Base-by-base conservation (phyloP, 1,284 basidiomycete genomes). In the Apiotrichum domesticum region DNA sequence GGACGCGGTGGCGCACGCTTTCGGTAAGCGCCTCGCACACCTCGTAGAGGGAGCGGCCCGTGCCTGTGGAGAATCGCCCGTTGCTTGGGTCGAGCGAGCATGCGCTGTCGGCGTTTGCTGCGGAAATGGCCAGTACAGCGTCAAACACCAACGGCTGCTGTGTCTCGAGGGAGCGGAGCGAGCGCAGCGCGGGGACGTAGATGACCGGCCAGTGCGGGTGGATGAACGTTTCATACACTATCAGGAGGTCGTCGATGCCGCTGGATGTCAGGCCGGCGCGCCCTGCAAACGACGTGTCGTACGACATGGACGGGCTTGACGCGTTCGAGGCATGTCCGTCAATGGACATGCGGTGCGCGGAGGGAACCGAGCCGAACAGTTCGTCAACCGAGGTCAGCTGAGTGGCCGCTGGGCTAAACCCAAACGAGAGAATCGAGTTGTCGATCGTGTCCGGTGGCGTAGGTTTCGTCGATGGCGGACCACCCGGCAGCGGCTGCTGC, bases 171-270 rank as follows among this genome's bases (percentile, higher is more conserved):
- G 46, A 44, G 6, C 60, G 54, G 29, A 58, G 46, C 8, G 42
- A 46, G 6, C 49, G 45, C 14, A 62, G 42, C 0, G 57, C 54
- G 3, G 60, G 60, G 4, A 58, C 45, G 44, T 62, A 62, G 35
- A 62, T 52, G 42, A 58, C 41, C 4, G 60, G 60, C 60, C 60
- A 62, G 60, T 56, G 57, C 3, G 54, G 57, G 52, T 62, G 60
- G 55, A 62, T 58, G 35, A 62, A 62, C 15, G 60, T 56, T 41
- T 58, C 57, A 39, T 54, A 62, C 10, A 62, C 55, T 33, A 58
- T 48, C 14, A 58, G 41, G 10, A 62, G 57, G 45, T 62, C 60
- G 52, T 62, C 55, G 35, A 62, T 52, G 3, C 42, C 55, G 21
- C 51, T 51, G 7, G 35, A 46, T 9, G 52, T 54, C n/a, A 62